A percentile compares a stretch with the other conserved stretches of the same genome.
These are phyloP conservation scores for Boletus coccyginus DNA, from an alignment of 768 basidiomycete genomes.

Conservation along the genomic window DNA sequence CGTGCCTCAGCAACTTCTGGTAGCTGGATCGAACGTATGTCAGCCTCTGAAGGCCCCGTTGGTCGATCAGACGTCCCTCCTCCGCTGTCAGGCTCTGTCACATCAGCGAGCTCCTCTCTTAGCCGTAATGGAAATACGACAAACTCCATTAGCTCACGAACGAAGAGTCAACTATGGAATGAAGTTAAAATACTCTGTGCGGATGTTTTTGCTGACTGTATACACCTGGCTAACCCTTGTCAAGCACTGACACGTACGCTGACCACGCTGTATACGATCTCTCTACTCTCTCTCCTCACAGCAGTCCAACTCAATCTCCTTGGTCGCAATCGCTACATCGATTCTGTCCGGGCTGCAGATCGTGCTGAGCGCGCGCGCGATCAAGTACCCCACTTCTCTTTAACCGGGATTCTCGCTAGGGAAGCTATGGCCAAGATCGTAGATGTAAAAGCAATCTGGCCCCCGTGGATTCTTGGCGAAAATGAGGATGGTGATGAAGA, in stretches of 20 bases:
- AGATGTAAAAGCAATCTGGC: constrained; percentile 25
- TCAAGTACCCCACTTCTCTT: constrained; percentile 33
- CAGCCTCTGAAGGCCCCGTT: constrained; percentile 10
- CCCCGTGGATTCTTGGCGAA: constrained; percentile 21
- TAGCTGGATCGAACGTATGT: constrained; percentile 47
- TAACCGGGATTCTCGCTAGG: constrained; percentile 22
- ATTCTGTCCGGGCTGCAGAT: constrained; percentile 59
- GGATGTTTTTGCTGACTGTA: constrained; percentile 37
- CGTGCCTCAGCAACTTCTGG: constrained; percentile 33
- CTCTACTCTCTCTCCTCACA: constrained; percentile 84
- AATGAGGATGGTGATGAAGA: constrained; percentile 29
- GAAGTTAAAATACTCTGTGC: constrained; percentile 80
- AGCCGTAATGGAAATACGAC: constrained; percentile 19
- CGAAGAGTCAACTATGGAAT: constrained; percentile 87
- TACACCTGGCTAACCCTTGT: constrained; percentile 1
- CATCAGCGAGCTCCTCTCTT: constrained; percentile 35
- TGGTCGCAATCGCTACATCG: constrained; percentile 77
- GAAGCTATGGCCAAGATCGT: constrained; percentile 25
- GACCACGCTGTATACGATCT: constrained; percentile 82
- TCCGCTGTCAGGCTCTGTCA: constrained; percentile 42
- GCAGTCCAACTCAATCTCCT: constrained; percentile 83
- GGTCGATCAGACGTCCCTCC: constrained; percentile 9
- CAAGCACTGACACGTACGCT: constrained; percentile 85
- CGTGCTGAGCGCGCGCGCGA: constrained; percentile 53
- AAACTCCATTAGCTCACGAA: constrained; percentile 35